phyloP scores from a whole-genome alignment of 345 rosid species.

The Anacardium occidentale region DNA sequence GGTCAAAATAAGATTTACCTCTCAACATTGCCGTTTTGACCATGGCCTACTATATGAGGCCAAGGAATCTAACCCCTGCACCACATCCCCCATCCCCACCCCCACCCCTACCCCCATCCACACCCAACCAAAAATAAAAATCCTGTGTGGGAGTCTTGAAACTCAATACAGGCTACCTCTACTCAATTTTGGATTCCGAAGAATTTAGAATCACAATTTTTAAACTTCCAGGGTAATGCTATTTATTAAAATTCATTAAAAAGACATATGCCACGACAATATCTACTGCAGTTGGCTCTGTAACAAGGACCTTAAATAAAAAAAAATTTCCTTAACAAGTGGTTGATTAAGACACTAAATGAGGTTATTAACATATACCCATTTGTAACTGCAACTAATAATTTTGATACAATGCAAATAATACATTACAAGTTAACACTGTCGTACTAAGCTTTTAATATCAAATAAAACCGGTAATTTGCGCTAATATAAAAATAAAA shows the following conservation, averaged over 20 bases:
- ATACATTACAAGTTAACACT: not conserved
- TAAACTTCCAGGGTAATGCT: not conserved
- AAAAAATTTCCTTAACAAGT: no score
- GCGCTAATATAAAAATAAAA: no score
- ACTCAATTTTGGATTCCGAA: not conserved
- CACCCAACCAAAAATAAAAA: no score
- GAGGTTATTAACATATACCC: not conserved
- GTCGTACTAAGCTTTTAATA: not conserved
- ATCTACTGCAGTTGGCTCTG: not conserved
- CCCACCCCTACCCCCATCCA: no score
- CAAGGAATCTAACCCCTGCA: no score
- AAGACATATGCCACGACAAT: not conserved
- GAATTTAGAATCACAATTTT: not conserved
- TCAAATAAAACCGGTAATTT: no score
- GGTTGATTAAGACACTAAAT: no score
- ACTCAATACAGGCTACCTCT: no score
- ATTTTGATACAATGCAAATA: not conserved
- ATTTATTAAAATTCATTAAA: not conserved
- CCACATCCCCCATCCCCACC: no score
- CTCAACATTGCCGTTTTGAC: not conserved
- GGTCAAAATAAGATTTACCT: not conserved
- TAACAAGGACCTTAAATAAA: not conserved
- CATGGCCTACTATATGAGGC: not conserved
- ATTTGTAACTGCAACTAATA: no score
- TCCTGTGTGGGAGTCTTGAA: no score